These are phyloP conservation scores for Chalaropsis thielavioides DNA, from an alignment of 2,329 filamentous ascomycete genomes.

Conservation along the genomic window DNA sequence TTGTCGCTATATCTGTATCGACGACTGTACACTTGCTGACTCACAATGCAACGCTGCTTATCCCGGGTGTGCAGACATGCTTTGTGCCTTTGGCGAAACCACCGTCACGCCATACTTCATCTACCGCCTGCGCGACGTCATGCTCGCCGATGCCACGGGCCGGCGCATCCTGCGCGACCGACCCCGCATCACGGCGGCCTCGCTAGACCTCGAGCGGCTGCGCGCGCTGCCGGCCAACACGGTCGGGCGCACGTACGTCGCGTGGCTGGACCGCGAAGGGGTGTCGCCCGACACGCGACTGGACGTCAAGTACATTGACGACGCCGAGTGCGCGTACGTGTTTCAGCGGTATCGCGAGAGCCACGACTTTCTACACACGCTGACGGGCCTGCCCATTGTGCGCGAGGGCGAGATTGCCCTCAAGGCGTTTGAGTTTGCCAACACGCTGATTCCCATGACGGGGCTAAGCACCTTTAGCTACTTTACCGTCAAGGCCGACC, in stretches of 20 bases:
- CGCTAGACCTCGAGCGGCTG: conserved; percentile 50
- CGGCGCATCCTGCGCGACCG: conserved; percentile 82
- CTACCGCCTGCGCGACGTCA: conserved; percentile 74
- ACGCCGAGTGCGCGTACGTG: conserved; percentile 92
- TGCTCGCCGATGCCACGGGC: conserved; percentile 73
- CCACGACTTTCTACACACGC: conserved; percentile 93
- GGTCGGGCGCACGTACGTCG: conserved; percentile 69
- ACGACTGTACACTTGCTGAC: no score
- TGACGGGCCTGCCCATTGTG: conserved; percentile 79
- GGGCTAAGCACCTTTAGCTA: conserved; percentile 74
- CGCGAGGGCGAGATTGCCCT: conserved; percentile 96
- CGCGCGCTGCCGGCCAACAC: conserved; percentile 56
- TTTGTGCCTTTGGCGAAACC: conserved; percentile 84
- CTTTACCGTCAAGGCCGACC: conserved; percentile 68
- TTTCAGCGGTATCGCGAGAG: conserved; percentile 97
- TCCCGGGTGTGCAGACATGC: conserved; percentile 51
- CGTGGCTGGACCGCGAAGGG: conserved; percentile 86
- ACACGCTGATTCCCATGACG: conserved; percentile 90
- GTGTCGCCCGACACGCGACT: conserved; percentile 83
- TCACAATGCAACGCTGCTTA: not conserved
- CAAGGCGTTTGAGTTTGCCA: conserved; percentile 94
- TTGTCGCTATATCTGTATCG: no score
- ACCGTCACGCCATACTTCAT: conserved; percentile 94
- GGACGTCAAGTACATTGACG: conserved; percentile 76
- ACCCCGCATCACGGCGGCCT: conserved; percentile 71